Base-by-base conservation (phyloP, 2,329 filamentous ascomycete genomes). In the Penicillium brevicompactum region DNA sequence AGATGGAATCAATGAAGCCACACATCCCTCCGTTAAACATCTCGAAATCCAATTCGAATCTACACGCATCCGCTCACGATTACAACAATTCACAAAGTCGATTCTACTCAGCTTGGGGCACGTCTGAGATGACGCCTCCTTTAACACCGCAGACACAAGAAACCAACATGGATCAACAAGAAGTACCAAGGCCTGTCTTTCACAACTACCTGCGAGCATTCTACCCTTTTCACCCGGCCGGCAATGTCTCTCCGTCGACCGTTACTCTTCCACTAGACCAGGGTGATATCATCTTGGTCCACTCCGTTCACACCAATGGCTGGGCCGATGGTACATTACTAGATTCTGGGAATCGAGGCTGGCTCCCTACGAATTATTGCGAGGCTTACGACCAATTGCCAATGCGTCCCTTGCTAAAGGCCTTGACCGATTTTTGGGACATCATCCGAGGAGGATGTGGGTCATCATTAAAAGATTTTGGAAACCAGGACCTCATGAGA, bases 281-380 rank as follows among this genome's bases (percentile, higher is more conserved):
- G 70, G 94, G 94, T 56, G 94, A 99, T 68, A 85, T 99, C 46
- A 88, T 99, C 51, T 78, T 99, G 55, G 89, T 99, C 21, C 94
- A 99, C 74, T 97, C 94, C 4, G 90, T 97, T 63, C 94, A 99
- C 74, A 94, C 91, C 57, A 99, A 97, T 77, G 94, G 94, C 64
- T 99, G 94, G 94, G 94, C 94, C 31, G 94, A 99, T 73, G 94
- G 94, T 49, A 99, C 94, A 1, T 80, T 97, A 40, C 78, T 99
- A 58, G 84, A 88, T 22, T 91, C 92, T 2, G 93, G 93, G 24
- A 89, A 89, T 48, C 84, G 94, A 64, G 94, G 94, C 59, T 99
- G 94, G 94, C 80, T 99, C 57, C 94, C 94, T 2, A 99, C 94
- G 8, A 99, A 99, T 74, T 99, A 97, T 73, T 99, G 94, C 78